Evolutionary conservation across 2,329 filamentous ascomycete species (phyloP), one percentile per base, ranked within the genome.

Genomic region (Colletotrichum gigasporum): DNA sequence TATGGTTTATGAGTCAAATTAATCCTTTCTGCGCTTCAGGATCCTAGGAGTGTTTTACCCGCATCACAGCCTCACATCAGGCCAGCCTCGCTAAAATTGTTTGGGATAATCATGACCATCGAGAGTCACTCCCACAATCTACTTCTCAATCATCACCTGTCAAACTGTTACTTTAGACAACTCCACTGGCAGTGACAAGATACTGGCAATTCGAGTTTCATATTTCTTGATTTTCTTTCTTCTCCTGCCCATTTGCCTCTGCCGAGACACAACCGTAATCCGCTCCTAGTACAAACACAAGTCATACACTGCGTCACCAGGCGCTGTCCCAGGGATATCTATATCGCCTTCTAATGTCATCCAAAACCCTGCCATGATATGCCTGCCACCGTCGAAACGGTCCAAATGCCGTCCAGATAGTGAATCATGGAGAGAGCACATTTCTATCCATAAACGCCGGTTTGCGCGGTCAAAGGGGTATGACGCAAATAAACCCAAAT

Each of bases 401-500:
- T 55, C 34, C 42, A 50, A 50, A 50, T 55, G 62, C 62, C 62
- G 57, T 45, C 42, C 42, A 26, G 34, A 39, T 61, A 42, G 35
- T 45, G 18, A 35, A 50, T 45, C 41, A 45, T 39, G 42, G 56
- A 48, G 41, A 41, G 44, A 48, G 22, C 48, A 20, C 47, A 47
- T 50, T 50, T 55, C 35, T 54, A 62, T 55, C 62, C 56, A 37
- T 50, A 55, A 64, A 64, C 61, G 61, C 61, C 62, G 41, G 48
- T 55, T 64, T 65, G 56, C 56, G 62, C 62, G 55, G 56, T 20
- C 32, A 54, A 62, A 65, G 62, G 61, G 62, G 62, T 65, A 65
- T 65, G 62, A 55, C 62, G 62, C 62, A 65, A 62, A 55, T 35
- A 57, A 30, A 52, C n/a, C 20, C 20, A 56, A 47, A 20, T n/a